Evolutionary conservation across 345 rosid species (phyloP).

Genomic region (Eucalyptus melliodora): DNA sequence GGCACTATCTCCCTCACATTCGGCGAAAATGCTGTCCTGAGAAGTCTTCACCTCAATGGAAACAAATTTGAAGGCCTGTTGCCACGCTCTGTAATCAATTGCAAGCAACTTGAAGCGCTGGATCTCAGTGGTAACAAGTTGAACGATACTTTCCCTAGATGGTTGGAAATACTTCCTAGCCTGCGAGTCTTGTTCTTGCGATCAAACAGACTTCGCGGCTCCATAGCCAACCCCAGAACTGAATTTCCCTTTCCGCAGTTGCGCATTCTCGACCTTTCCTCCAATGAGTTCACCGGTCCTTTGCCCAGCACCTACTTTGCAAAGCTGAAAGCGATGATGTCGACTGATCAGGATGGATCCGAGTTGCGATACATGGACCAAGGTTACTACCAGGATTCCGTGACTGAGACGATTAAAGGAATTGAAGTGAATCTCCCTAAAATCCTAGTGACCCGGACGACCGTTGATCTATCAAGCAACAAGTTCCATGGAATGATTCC

Average conservation of each 20-base stretch:
- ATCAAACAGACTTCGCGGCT: not conserved
- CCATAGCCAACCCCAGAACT: not conserved
- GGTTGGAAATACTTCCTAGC: constrained; percentile 1
- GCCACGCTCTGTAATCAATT: too few species aligned
- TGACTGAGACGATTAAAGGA: not conserved
- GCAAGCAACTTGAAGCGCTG: too few species aligned
- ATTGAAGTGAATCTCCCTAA: not conserved
- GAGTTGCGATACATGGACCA: not conserved
- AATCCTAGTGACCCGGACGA: not conserved
- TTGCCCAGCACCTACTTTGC: not conserved
- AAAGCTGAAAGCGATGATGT: too few species aligned
- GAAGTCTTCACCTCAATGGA: too few species aligned
- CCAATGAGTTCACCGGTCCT: not conserved
- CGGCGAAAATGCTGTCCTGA: too few species aligned
- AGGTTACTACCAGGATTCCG: too few species aligned
- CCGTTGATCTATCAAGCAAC: not conserved
- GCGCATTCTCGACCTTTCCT: constrained; percentile 6
- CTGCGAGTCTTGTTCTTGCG: not conserved
- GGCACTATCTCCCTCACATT: too few species aligned
- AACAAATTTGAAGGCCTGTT: too few species aligned
- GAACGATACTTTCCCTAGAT: not conserved
- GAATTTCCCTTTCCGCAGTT: not conserved
- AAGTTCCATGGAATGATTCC: not conserved
- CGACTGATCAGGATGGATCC: too few species aligned
- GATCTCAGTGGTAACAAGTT: too few species aligned